Percentiles rank a stretch among this genome's conserved stretches.
phyloP scores from a whole-genome alignment of 169 alveolate species.

The Cryptosporidium bovis region DNA sequence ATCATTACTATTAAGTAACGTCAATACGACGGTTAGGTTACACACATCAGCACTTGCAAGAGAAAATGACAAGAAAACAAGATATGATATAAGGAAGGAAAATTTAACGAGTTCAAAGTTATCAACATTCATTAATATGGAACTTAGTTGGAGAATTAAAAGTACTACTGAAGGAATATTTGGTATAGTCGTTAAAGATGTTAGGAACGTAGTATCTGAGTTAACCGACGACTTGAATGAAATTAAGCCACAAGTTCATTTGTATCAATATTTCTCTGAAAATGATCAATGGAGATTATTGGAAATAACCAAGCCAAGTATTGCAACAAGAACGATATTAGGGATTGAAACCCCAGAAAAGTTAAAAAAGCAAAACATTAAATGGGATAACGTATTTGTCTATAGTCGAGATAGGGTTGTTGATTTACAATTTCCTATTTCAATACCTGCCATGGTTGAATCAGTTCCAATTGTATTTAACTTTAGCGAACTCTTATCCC shows the following conservation, averaged over 20 bases:
- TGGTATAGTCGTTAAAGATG: conserved; percentile 49
- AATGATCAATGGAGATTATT: conserved; percentile 71
- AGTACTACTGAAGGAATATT: conserved; percentile 73
- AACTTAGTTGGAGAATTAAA: conserved; percentile 72
- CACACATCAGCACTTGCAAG: conserved; percentile 50
- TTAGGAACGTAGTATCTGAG: conserved; percentile 64
- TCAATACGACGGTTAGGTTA: conserved; percentile 53
- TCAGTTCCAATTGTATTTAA: conserved; percentile 65
- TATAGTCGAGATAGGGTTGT: conserved; percentile 64
- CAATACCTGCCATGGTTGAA: conserved; percentile 74
- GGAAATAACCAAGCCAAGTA: conserved; percentile 64
- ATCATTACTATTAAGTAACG: conserved; percentile 44
- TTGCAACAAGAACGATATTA: conserved; percentile 71
- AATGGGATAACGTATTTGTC: conserved; percentile 72
- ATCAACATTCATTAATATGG: conserved; percentile 74
- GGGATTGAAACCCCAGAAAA: conserved; percentile 74
- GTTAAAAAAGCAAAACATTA: conserved; percentile 63
- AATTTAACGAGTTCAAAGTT: conserved; percentile 39
- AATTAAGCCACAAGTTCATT: conserved; percentile 65
- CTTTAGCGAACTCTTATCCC: conserved; percentile 37
- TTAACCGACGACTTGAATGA: conserved; percentile 66
- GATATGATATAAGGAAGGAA: conserved; percentile 65
- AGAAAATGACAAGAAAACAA: conserved; percentile 56
- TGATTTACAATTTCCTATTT: conserved; percentile 69
- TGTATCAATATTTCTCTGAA: conserved; percentile 65